phyloP scores from a whole-genome alignment of 176 grass and related monocot species.

The Lolium multiflorum region DNA sequence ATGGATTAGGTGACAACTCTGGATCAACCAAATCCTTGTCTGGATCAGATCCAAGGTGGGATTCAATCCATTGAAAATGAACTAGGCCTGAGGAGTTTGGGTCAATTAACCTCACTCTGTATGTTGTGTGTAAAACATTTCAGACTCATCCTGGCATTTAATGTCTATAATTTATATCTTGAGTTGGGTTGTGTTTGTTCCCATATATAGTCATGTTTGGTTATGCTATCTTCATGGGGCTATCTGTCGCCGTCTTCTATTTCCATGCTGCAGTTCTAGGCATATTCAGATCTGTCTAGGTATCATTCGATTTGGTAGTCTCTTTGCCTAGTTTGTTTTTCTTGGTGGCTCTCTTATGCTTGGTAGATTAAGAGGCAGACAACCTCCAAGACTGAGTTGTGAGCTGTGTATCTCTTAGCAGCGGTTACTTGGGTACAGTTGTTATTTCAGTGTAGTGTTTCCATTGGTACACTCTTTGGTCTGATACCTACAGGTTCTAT shows the following conservation, averaged over 20 bases:
- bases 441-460: neutral
- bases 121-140: neutral
- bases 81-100: neutral
- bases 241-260: neutral
- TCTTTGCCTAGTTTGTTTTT: neutral
- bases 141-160: conserved; percentile 6
- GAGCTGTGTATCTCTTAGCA: neutral
- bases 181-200: conserved; percentile 1
- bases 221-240: neutral
- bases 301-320: neutral
- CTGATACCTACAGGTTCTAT: neutral
- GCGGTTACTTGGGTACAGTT: neutral
- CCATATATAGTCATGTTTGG: neutral
- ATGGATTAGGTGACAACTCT: too few species aligned
- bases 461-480: neutral
- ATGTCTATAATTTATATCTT: neutral
- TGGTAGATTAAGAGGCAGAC: neutral
- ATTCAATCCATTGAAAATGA: too few species aligned
- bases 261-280: neutral
- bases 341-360: neutral
- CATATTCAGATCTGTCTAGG: neutral
- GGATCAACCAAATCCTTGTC: too few species aligned
- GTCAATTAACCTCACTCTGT: neutral
- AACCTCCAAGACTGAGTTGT: neutral
- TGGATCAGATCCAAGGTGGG: too few species aligned